These are phyloP conservation scores for Alternaria metachromatica DNA, from an alignment of 2,329 filamentous ascomycete genomes.

Conservation along the genomic window DNA sequence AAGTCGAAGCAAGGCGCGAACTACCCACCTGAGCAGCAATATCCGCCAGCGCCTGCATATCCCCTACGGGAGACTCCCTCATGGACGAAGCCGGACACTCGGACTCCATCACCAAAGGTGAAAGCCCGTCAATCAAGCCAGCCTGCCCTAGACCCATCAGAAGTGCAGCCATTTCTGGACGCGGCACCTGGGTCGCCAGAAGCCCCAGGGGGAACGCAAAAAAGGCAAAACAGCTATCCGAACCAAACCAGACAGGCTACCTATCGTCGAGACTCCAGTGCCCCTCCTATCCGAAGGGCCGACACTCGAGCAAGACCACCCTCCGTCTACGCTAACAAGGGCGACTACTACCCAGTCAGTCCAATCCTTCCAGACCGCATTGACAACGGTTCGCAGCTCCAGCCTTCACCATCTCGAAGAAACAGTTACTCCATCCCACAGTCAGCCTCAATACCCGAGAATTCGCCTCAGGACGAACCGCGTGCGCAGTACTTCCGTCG, in stretches of 20 bases:
- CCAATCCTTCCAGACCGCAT: conserved; percentile 11
- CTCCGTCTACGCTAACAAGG: neutral
- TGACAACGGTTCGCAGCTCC: conserved; percentile 11
- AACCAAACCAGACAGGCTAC: conserved; percentile 15
- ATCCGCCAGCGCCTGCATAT: conserved; percentile 32
- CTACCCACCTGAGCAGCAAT: conserved; percentile 27
- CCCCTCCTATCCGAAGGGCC: conserved; percentile 13
- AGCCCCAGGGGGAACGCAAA: conserved; percentile 36
- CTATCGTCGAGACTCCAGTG: neutral
- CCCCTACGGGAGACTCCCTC: conserved; percentile 30
- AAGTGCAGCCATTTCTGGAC: conserved; percentile 25
- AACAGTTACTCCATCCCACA: conserved; percentile 8
- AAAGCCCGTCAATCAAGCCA: conserved; percentile 4
- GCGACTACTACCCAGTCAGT: conserved; percentile 27
- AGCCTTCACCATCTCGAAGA: conserved; percentile 3
- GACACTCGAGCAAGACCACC: neutral
- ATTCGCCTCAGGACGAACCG: neutral
- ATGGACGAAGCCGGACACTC: conserved; percentile 29
- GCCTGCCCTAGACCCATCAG: conserved; percentile 6
- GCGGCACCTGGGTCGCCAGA: conserved; percentile 30
- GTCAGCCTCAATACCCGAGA: conserved; percentile 12
- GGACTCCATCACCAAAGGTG: conserved; percentile 18
- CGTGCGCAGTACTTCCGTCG: neutral
- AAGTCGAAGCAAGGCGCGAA: conserved; percentile 15
- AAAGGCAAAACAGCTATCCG: conserved; percentile 31